Base-by-base conservation (phyloP, 2,329 filamentous ascomycete species). In the Fusarium hainanense region DNA sequence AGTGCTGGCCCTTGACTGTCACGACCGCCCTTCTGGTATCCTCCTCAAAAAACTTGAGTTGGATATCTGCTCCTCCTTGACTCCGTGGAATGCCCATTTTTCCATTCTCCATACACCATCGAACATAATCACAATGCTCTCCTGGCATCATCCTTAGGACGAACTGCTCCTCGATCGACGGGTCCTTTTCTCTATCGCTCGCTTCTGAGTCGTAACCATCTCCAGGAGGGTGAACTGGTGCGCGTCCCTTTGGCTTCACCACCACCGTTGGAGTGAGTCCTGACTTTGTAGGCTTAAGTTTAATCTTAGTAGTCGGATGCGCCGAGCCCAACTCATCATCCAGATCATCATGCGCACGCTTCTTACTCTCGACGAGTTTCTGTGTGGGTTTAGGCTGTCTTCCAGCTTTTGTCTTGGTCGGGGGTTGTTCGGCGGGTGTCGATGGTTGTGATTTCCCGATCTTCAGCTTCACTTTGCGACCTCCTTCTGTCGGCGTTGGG, bases 151-250 rank as follows among this genome's bases (percentile, higher is more conserved):
- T 97, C 63, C 96, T 92, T 66, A 99, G 80, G 11, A 99, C 86
- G 71, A 98, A 93, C 69, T 97, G 91, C 75, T 95, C 92, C 79
- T 98, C 95, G 65, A 97, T 93, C 2, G 92, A 87, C 1, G 96
- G 96, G 75, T 99, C 96, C 12, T 84, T 81, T 79, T 99, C 96
- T 16, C 91, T 89, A 76, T 98, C 96, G 58, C 94, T 96, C 14
- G 94, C 93, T 79, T 98, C 96, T 5, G 94, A 98, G 78, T 99
- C 96, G 80, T 98, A 99, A 10, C 95, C 96, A 58, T 97, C 93
- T 54, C 96, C 96, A 2, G 89, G 87, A 7, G 90, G 89, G 68
- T 93, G 88, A 32, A 87, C 83, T 9, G 92, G 91, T 2, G 88
- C 85, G 68, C 89, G 87, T n/a, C 90, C 91, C 72, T 90, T 89